phyloP scores from a whole-genome alignment of 176 grass and related monocot species.

The Avena insularis region DNA sequence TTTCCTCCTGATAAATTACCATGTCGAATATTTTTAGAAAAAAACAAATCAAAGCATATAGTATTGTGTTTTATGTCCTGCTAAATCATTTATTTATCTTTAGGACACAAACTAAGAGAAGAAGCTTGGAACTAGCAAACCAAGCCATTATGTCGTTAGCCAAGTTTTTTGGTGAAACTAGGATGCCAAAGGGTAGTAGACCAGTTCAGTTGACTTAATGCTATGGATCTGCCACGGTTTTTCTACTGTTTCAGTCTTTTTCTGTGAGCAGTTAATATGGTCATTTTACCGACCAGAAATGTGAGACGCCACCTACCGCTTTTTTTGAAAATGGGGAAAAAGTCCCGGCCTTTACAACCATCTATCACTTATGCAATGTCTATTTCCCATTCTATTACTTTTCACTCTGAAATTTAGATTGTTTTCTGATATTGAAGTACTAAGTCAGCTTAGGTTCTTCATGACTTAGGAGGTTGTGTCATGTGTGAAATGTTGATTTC shows the following conservation, averaged over 20 bases:
- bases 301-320: too few species aligned
- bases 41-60: background rate
- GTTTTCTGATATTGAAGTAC: background rate
- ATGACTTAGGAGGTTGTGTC: background rate
- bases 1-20: slow-evolving; percentile 3
- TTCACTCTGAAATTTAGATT: background rate
- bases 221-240: background rate
- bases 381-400: slow-evolving; percentile 9
- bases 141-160: background rate
- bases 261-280: background rate
- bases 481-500: background rate
- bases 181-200: background rate
- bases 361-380: background rate
- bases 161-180: background rate
- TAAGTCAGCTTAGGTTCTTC: background rate
- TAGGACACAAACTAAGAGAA: background rate
- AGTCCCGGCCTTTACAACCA: too few species aligned
- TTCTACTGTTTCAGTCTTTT: background rate
- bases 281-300: background rate
- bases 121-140: background rate
- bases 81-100: background rate
- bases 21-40: slow-evolving; percentile 2
- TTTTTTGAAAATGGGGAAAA: too few species aligned
- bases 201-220: background rate
- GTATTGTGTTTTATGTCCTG: background rate